Percentiles rank a stretch among this genome's conserved stretches.
These are phyloP conservation scores for Penicillium frequentans DNA, from an alignment of 2,329 filamentous ascomycete genomes.

Conservation along the genomic window DNA sequence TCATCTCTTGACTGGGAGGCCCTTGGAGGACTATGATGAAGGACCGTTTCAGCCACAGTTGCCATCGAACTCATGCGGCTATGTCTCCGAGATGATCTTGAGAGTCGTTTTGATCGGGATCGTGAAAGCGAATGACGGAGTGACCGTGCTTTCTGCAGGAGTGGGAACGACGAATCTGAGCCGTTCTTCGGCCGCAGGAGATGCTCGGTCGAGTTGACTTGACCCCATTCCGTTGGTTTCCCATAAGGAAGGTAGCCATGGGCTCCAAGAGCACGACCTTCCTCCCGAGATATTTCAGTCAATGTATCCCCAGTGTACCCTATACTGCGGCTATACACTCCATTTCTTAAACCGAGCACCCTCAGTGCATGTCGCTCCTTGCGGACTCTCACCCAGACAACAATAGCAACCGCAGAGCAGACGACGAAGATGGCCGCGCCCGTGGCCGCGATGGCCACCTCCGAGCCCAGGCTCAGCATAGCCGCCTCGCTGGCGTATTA, in stretches of 20 bases:
- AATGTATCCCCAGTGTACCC: slow-evolving; percentile 28
- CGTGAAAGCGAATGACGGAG: slow-evolving; percentile 35
- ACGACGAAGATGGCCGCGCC: slow-evolving; percentile 36
- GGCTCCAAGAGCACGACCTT: slow-evolving; percentile 31
- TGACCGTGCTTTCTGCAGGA: slow-evolving; percentile 31
- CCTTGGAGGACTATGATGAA: slow-evolving; percentile 22
- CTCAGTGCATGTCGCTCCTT: slow-evolving; percentile 33
- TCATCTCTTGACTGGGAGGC: slow-evolving; percentile 28
- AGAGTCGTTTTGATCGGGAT: slow-evolving; percentile 34
- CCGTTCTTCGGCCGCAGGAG: slow-evolving; percentile 21
- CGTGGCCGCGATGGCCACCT: slow-evolving; percentile 37
- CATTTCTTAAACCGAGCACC: slow-evolving; percentile 24
- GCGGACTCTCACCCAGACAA: slow-evolving; percentile 37
- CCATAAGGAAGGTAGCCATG: slow-evolving; percentile 38
- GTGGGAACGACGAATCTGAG: slow-evolving; percentile 21
- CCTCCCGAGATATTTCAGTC: slow-evolving; percentile 33
- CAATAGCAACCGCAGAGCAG: slow-evolving; percentile 30
- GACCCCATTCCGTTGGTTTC: slow-evolving; percentile 37
- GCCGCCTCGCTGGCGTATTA: slow-evolving; percentile 14
- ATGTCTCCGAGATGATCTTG: slow-evolving; percentile 27
- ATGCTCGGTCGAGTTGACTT: slow-evolving; percentile 33
- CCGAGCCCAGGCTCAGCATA: slow-evolving; percentile 34
- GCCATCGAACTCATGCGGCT: slow-evolving; percentile 32
- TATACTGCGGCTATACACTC: slow-evolving; percentile 19
- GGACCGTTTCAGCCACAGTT: slow-evolving; percentile 29